phyloP scores from a whole-genome alignment of 106 monocot genomes.

The Dendrobium officinale region DNA sequence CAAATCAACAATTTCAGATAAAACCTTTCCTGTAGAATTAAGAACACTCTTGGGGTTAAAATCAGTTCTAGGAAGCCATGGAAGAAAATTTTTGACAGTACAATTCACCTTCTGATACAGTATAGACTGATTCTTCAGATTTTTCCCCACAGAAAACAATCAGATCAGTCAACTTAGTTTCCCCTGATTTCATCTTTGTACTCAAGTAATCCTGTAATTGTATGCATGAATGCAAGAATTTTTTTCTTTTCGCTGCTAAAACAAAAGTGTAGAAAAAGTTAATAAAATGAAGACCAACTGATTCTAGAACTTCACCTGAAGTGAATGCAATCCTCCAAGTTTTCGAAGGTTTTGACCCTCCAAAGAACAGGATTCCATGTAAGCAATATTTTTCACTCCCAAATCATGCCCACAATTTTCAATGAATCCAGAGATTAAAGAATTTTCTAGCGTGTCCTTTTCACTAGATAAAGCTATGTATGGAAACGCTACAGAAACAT shows the following conservation, averaged over 20 bases:
- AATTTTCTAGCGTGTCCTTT: slow-evolving; percentile 52
- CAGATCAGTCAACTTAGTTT: slow-evolving; percentile 33
- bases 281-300: background rate
- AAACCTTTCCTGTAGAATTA: slow-evolving; percentile 40
- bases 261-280: background rate
- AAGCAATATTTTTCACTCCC: slow-evolving; percentile 37
- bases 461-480: slow-evolving; percentile 58
- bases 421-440: slow-evolving; percentile 48
- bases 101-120: slow-evolving; percentile 49
- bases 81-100: background rate
- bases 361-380: slow-evolving; percentile 52
- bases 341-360: slow-evolving; percentile 35
- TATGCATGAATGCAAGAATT: background rate
- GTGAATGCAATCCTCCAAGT: slow-evolving; percentile 34
- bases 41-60: background rate
- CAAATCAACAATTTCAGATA: slow-evolving; percentile 42
- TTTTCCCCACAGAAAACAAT: slow-evolving; percentile 50
- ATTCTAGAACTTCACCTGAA: slow-evolving; percentile 35
- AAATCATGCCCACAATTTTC: slow-evolving; percentile 54
- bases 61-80: background rate
- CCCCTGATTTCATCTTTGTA: slow-evolving; percentile 28
- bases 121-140: slow-evolving; percentile 21
- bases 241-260: background rate
- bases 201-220: slow-evolving; percentile 51
- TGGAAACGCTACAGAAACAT: slow-evolving; percentile 84